Conservation (phyloP, 805 yeast genomes). For the Saturnispora besseyi region DNA sequence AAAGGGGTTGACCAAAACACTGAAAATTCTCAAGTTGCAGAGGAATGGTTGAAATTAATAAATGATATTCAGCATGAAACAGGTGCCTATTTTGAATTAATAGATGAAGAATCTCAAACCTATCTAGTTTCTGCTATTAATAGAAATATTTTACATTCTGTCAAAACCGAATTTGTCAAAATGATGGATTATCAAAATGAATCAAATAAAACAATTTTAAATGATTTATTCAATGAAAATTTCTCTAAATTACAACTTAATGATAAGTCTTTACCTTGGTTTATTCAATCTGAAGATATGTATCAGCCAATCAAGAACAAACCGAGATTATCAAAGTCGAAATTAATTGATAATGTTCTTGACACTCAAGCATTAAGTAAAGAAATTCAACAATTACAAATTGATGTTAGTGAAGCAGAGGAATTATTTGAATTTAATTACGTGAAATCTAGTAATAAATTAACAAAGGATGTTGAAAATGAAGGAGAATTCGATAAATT, state of each 20-base stretch:
- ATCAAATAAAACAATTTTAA: constrained; percentile 10
- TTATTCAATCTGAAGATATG: constrained; percentile 16
- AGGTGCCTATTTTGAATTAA: constrained; percentile 27
- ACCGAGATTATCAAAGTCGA: constrained; percentile 10
- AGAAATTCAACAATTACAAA: constrained; percentile 15
- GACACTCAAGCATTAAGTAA: constrained; percentile 14
- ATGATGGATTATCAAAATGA: constrained; percentile 22
- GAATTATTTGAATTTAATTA: constrained; percentile 25
- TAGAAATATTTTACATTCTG: constrained; percentile 17
- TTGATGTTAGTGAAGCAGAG: constrained; percentile 18
- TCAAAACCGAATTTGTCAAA: constrained; percentile 22
- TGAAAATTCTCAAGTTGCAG: not conserved
- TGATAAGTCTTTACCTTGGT: constrained; percentile 27
- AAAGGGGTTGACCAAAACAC: not conserved
- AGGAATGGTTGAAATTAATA: constrained; percentile 1
- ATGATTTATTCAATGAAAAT: constrained; percentile 9
- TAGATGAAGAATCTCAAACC: constrained; percentile 16
- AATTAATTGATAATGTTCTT: constrained; percentile 7
- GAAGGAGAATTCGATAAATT: not conserved
- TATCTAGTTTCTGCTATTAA: constrained; percentile 25
- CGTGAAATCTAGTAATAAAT: constrained; percentile 11
- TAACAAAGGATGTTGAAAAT: not conserved
- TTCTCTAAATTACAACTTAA: constrained; percentile 9
- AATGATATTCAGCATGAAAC: constrained; percentile 19
- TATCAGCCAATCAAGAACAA: constrained; percentile 16